These are phyloP conservation scores for Discostella stelligera DNA, from an alignment of 352 stramenopile genomes.

Conservation along the genomic window DNA sequence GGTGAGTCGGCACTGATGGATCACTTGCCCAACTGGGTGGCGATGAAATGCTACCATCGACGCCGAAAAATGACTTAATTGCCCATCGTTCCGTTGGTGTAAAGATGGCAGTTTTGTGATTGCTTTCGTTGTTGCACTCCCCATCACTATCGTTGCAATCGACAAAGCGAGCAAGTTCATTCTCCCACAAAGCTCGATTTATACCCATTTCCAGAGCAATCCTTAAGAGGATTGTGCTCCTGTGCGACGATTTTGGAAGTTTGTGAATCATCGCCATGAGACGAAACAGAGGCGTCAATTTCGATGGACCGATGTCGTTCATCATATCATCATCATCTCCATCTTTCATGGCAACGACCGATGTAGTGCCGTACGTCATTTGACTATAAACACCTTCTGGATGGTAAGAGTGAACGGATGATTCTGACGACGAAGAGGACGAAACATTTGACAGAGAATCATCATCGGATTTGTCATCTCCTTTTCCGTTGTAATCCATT, in stretches of 20 bases:
- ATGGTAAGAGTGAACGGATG: conserved; percentile 23
- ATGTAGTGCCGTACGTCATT: conserved; percentile 20
- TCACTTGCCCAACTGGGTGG: conserved; percentile 28
- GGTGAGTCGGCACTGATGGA: conserved; percentile 16
- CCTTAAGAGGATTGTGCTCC: conserved; percentile 22
- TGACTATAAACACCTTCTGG: conserved; percentile 22
- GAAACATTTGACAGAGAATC: conserved; percentile 12
- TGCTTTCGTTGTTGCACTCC: background rate
- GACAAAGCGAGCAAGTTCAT: conserved; percentile 24
- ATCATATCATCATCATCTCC: conserved; percentile 5
- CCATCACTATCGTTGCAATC: background rate
- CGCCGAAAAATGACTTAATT: conserved; percentile 45
- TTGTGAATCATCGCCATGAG: conserved; percentile 33
- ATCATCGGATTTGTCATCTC: background rate
- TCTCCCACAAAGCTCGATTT: conserved; percentile 35
- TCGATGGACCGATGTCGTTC: background rate
- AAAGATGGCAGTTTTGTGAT: background rate
- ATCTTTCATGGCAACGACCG: conserved; percentile 17
- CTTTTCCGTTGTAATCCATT: background rate
- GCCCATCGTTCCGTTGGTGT: conserved; percentile 11
- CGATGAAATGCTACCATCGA: conserved; percentile 33
- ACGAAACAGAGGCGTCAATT: conserved; percentile 17
- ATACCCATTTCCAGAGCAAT: conserved; percentile 25
- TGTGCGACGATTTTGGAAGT: conserved; percentile 26
- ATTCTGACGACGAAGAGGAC: conserved; percentile 21